Evolutionary conservation across 164 flowering plant genomes (phyloP), one percentile per base, ranked within the genome.

Genomic region (Liquidambar formosana): DNA sequence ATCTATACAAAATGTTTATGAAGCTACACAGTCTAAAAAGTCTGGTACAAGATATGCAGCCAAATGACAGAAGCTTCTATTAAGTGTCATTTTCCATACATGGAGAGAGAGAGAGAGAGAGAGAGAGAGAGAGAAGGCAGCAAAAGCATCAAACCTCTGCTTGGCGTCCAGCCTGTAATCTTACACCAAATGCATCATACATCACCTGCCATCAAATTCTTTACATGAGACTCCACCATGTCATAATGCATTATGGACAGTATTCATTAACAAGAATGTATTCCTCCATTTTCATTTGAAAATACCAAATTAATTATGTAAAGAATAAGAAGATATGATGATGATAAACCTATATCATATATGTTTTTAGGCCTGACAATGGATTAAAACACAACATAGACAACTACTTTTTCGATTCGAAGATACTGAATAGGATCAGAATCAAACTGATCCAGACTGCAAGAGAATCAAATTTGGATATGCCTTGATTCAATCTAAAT

Each of bases 121-220:
- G 54, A 41, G 22, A 19, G 44, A 15, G n/a, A 64, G 41, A 43
- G 57, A 57, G 1, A 8, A 18, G 44, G 33, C 43, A 61, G 54
- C 27, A 68, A 38, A 57, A 54, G 59, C 28, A 71, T 47, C 81
- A 76, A 63, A 95, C 99, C 93, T 91, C 99, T 66, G 99, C 97
- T 81, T 93, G 99, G 46, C 93, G 91, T 63, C 99, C 99, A 48
- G 97, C 99, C 21, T 95, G 99, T 63, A 88, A 75, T 75, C 97
- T 89, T 46, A 95, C 94, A 64, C 99, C 99, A 78, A 86, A 86
- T 49, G 97, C 96, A 82, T 95, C 99, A 81, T 89, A 86, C 99
- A 93, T 93, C 69, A 95, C 99, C 99, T 93, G 89, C 48, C 71
- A 86, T 63, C 47, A 27, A 70, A 65, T 65, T 41, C 25, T 47